These are phyloP conservation scores for Fusarium setosum DNA, from an alignment of 2,329 filamentous ascomycete genomes.

Conservation along the genomic window DNA sequence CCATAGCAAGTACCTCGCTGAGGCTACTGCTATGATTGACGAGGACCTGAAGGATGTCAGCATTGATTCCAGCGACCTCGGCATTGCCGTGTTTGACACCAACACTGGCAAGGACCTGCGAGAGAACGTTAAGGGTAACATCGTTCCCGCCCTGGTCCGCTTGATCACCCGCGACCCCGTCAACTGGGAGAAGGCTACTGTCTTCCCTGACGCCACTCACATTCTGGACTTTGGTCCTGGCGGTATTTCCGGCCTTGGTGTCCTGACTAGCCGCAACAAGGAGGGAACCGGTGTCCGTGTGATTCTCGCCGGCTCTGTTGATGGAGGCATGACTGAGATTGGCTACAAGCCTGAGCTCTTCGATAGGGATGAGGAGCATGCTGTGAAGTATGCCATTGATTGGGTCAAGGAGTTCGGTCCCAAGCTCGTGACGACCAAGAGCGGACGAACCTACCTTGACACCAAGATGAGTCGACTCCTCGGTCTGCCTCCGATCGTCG, in stretches of 20 bases:
- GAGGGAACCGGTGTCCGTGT: constrained; percentile 97
- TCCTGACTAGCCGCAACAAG: constrained; percentile 98
- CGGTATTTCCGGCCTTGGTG: constrained; percentile 94
- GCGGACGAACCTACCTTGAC: constrained; percentile 90
- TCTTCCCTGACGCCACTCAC: constrained; percentile 91
- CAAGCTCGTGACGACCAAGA: constrained; percentile 88
- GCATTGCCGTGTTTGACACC: constrained; percentile 90
- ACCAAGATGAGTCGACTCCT: constrained; percentile 94
- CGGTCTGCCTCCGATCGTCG: constrained; percentile 87
- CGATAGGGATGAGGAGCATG: constrained; percentile 93
- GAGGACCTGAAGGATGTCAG: constrained; percentile 87
- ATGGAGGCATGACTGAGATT: constrained; percentile 88
- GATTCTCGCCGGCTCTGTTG: constrained; percentile 92
- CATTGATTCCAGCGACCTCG: constrained; percentile 79
- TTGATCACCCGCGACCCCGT: constrained; percentile 96
- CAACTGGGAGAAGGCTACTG: constrained; percentile 95
- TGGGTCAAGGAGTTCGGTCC: constrained; percentile 99
- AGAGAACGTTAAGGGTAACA: constrained; percentile 75
- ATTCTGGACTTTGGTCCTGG: constrained; percentile 97
- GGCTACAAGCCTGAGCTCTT: constrained; percentile 99
- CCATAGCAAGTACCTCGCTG: constrained; percentile 92
- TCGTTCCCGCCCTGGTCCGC: constrained; percentile 87
- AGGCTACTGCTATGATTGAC: constrained; percentile 84
- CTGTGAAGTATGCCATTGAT: constrained; percentile 93
- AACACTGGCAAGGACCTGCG: constrained; percentile 89